Base-by-base conservation (phyloP, 257 asterid genomes). In the Solanum acaule region DNA sequence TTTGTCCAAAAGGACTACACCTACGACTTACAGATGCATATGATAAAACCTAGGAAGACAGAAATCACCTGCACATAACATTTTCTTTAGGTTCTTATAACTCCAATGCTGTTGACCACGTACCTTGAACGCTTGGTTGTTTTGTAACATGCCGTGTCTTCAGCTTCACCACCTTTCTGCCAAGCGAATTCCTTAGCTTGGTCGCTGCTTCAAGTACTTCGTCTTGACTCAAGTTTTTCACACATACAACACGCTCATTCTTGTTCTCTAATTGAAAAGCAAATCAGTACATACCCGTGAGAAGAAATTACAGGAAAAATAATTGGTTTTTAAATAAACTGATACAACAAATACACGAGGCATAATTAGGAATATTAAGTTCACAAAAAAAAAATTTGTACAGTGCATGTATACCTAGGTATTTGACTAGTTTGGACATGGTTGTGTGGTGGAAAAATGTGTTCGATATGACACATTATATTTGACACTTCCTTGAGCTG, bases 91-190 rank as follows among this genome's bases (percentile, higher is more conserved):
- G 42, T 3, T 27, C 78, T 93, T 86, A 90, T 38, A 94, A 85
- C 93, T 92, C 92, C 92, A 93, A 85, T 81, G 76, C 95, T 5
- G 98, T 95, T 3, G 93, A 92, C 99, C 98, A 95, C 12, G 99
- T 95, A 84, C 99, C 98, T 92, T 95, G 99, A 86, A 93, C 98
- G 10, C 98, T 96, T 2, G 98, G 98, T 84, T 95, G 90, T 81
- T 94, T 93, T 1, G 97, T 92, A 11, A 93, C 93, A 44, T 95
- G 98, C 72, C 98, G 93, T 0, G 98, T 94, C 93, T 83, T 95
- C 89, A 95, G 90, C 93, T 95, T 96, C 92, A 94, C 79, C 91
- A 95, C 99, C 88, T 96, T 95, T 75, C 99, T 92, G 52, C 99
- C 99, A 35, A 94, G 98, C 16, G 98, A 91, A 88, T 95, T 96